phyloP scores from a whole-genome alignment of 2,329 filamentous ascomycete species.

The Sporothrix pseudoabietina region DNA sequence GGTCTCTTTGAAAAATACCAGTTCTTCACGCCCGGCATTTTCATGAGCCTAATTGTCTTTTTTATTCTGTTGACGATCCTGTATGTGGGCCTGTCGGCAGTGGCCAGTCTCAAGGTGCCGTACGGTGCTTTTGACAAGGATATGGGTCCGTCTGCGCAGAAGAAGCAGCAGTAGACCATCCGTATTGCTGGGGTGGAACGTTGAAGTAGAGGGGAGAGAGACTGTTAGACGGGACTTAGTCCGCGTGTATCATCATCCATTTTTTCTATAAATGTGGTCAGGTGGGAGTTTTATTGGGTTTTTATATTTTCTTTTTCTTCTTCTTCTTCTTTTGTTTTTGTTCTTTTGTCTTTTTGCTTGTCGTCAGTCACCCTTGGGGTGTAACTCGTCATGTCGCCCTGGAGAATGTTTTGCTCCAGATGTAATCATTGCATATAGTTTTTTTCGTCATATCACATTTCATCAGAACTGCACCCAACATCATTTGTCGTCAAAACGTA shows the following conservation, averaged over 20 bases:
- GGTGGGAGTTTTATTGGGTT: slow-evolving; percentile 22
- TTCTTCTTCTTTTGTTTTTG: not conserved
- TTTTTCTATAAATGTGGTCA: not conserved
- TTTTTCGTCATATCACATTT: slow-evolving; percentile 14
- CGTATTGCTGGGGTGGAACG: too few relatives aligned
- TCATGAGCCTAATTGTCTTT: slow-evolving; percentile 76
- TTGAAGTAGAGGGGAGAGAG: not conserved
- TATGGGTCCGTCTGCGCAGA: slow-evolving; percentile 84
- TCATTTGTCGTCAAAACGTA: not conserved
- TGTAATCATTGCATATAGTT: slow-evolving; percentile 27
- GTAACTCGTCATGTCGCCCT: not conserved
- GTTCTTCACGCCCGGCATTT: slow-evolving; percentile 88
- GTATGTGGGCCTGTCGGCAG: slow-evolving; percentile 73
- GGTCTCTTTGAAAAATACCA: slow-evolving; percentile 89
- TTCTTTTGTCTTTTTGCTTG: not conserved
- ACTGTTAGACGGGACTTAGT: slow-evolving; percentile 3
- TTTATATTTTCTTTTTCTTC: not conserved
- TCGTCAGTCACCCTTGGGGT: not conserved
- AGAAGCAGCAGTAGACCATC: slow-evolving; percentile 64
- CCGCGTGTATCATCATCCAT: slow-evolving; percentile 23
- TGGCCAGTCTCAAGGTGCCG: slow-evolving; percentile 81
- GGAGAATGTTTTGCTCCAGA: not conserved
- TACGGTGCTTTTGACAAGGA: slow-evolving; percentile 98
- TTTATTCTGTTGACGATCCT: slow-evolving; percentile 76
- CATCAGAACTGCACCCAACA: not conserved